Conservation (phyloP, 108 stramenopile species). For the Epipyxis sp. region DNA sequence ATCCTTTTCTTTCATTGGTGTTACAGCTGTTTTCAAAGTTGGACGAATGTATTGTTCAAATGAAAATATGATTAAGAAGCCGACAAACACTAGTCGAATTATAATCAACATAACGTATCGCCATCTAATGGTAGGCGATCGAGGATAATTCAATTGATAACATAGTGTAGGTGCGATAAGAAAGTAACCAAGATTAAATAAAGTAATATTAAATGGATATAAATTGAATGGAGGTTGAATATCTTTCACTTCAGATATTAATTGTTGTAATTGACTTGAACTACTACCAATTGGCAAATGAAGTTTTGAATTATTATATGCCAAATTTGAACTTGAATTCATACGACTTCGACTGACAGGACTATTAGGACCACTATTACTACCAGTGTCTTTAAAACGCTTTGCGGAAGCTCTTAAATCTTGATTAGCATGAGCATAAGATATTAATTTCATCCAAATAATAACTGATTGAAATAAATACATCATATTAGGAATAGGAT, state of each 20-base stretch:
- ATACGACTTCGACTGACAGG: conserved; percentile 16
- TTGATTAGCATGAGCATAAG: conserved; percentile 48
- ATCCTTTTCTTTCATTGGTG: conserved; percentile 1
- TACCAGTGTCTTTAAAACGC: not conserved
- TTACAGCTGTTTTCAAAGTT: not conserved
- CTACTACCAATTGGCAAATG: not conserved
- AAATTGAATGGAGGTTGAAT: conserved; percentile 17
- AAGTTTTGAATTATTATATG: not conserved
- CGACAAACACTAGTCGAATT: not conserved
- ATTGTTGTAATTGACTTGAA: conserved; percentile 7
- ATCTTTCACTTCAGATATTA: conserved; percentile 29
- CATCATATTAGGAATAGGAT: conserved; percentile 38
- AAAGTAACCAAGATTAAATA: conserved; percentile 37
- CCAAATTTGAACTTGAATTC: not conserved
- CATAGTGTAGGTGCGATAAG: conserved; percentile 46
- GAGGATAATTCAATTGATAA: conserved; percentile 46
- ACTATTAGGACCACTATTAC: conserved; percentile 5
- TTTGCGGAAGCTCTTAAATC: not conserved
- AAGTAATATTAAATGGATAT: conserved; percentile 30
- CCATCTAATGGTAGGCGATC: not conserved
- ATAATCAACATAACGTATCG: conserved; percentile 13
- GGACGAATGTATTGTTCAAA: conserved; percentile 13
- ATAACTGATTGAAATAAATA: conserved; percentile 42
- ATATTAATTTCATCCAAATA: conserved; percentile 50
- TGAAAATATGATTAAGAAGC: not conserved